Evolutionary conservation across 73 alveolate species (phyloP).

Genomic region (Tetrahymena borealis): DNA sequence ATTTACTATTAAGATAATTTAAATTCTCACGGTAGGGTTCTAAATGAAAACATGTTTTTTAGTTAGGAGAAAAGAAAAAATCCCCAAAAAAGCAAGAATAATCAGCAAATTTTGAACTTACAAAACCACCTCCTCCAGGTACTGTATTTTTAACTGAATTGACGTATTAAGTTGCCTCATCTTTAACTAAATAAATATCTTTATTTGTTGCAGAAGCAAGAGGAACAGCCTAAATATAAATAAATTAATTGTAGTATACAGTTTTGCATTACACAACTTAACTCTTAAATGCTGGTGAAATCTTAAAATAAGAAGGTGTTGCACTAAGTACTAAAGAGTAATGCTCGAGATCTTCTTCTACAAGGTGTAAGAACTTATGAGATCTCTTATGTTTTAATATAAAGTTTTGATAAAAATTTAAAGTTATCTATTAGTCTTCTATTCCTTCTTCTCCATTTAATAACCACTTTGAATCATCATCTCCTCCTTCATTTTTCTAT

Average conservation of each 20-base stretch:
- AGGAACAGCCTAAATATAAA: neutral
- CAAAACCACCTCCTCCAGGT: neutral
- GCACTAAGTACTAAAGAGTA: neutral
- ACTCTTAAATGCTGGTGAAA: neutral
- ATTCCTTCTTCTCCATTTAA: neutral
- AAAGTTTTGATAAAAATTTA: neutral
- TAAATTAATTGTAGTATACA: neutral
- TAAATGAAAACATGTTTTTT: neutral
- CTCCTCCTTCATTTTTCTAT: neutral
- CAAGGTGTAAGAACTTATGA: neutral
- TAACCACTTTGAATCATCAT: neutral
- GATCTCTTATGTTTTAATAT: neutral
- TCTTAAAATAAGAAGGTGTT: neutral
- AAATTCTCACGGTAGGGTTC: neutral
- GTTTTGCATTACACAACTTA: neutral
- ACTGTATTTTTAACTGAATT: neutral
- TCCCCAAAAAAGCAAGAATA: neutral
- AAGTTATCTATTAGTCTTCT: neutral
- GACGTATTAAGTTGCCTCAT: neutral
- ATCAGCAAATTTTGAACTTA: neutral
- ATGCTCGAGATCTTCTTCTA: neutral
- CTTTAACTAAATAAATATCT: neutral
- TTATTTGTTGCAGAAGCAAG: neutral
- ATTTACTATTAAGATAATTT: neutral
- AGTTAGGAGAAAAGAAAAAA: neutral